Base-by-base conservation (phyloP, 2,329 filamentous ascomycete species). In the Ceratocystis destructans region DNA sequence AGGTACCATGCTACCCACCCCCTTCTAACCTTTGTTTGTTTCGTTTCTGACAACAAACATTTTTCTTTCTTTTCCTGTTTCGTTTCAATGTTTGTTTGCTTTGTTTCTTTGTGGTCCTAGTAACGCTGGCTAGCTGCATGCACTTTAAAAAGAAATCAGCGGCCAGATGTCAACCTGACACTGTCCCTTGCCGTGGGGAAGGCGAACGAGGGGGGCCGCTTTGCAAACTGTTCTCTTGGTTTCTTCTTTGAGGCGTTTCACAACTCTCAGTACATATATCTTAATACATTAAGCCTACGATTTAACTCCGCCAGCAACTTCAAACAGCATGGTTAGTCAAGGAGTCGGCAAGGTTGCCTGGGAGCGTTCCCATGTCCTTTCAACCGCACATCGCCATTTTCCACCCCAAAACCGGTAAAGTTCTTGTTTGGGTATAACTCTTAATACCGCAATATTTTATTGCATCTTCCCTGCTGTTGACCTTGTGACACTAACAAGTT, bases 71-170 rank as follows among this genome's bases (percentile, higher is more conserved):
- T 45, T 44, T 20, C 61, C 25, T 63, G 61, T 63, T 63, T 63
- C 61, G 61, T 63, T 63, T 63, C 61, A 62, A 62, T 62, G 4
- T 46, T 59, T 37, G 28, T 37, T 33, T 33, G 12, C 53, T 33
- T 41, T 59, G 53, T 59, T 59, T 59, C 53, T 33, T 37, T 57
- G 28, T 59, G 25, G 53, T 59, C 53, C n/a, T 59, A 17, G n/a
- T n/a, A 37, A 7, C 37, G 37, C 37, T 41, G 37, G 37, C 37
- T 41, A 41, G 37, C 53, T 59, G 53, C 53, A 59, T 33, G 28
- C 53, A 59, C 53, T 59, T 59, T 7, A 59, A 59, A 57, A 28
- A 57, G 15, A 22, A 31, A 10, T 8, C 10, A 55, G 31, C 22
- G 20, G 7, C 12, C 12, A 59, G 53, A 31, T 25, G 53, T 31